Evolutionary conservation across 805 yeast species (phyloP), one percentile per base, ranked within the genome.

Genomic region (Debaryomyces prosopidis): DNA sequence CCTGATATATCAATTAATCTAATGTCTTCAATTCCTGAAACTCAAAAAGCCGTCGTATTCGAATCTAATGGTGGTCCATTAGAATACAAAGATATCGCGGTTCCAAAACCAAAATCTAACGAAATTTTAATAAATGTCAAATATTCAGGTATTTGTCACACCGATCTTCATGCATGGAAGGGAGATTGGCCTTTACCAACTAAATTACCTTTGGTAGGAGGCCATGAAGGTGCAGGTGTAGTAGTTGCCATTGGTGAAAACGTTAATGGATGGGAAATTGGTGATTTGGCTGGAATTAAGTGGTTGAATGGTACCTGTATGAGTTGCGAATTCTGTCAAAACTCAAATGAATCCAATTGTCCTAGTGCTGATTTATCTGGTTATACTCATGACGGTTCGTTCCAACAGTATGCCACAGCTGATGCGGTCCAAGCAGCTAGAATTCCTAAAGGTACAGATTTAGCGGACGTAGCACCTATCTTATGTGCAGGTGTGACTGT

Each of bases 321-420:
- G 53, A 48, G 54, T 35, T 71, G 77, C 58, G 77, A 71, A 60
- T 66, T 57, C 63, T 71, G 77, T 53, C 68, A 68, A 48, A 57
- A 59, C 40, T 60, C 68, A 31, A 63, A 64, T 47, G 80, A 85
- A 72, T 60, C 76, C 42, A 69, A 69, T 59, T 86, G 91, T 74
- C 73, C 80, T 39, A 60, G 79, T 10, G 88, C 89, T 40, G 87
- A 81, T 58, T 75, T 85, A 54, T 70, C 89, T 31, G 91, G 91
- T 64, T 83, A 81, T 76, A 82, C 88, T 43, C 87, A 83, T 62
- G 87, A 83, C 60, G 88, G 76, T 69, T 77, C 85, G 44, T 81
- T 80, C 81, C 84, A 80, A 66, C 79, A 81, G 60, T 81, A 81
- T 63, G 84, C 82, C 37, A 79, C 84, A 46, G 85, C 84, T 40